Percentiles rank a stretch among this genome's conserved stretches.
These are phyloP conservation scores for Vickermania spadyakhi DNA, from an alignment of 208 protist species.

Conservation along the genomic window DNA sequence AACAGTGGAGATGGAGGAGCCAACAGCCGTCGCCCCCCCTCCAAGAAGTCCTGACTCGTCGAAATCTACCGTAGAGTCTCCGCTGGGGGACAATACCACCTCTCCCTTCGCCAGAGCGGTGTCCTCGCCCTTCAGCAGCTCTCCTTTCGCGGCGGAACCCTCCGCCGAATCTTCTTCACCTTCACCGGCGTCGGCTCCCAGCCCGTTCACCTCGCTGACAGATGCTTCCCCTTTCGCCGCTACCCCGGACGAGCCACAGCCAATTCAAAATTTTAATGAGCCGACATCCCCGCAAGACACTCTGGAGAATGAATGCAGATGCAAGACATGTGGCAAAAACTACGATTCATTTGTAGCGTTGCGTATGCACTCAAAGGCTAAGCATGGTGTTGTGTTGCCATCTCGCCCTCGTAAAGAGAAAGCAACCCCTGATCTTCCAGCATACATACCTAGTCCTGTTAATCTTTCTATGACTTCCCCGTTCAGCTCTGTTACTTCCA, in stretches of 20 bases:
- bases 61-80: conserved; percentile 13
- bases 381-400: conserved; percentile 55
- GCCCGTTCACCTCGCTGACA: background rate
- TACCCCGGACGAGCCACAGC: no score
- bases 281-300: conserved; percentile 6
- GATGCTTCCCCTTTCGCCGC: conserved; percentile 3
- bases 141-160: conserved; percentile 17
- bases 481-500: conserved; percentile 28
- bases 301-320: conserved; percentile 22
- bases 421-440: conserved; percentile 44
- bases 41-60: background rate
- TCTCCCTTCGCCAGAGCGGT: conserved; percentile 16
- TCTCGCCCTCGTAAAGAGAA: background rate
- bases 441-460: conserved; percentile 83
- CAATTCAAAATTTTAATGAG: conserved; percentile 5
- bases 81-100: conserved; percentile 11
- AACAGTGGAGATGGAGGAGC: conserved; percentile 5
- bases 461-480: conserved; percentile 76
- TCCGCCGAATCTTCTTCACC: background rate
- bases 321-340: conserved; percentile 38
- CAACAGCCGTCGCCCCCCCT: background rate
- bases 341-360: conserved; percentile 56
- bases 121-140: conserved; percentile 25
- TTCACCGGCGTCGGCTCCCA: background rate
- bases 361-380: conserved; percentile 76